Evolutionary conservation across 208 protist species (phyloP).

Genomic region (Trypanosomatidae sp.): DNA sequence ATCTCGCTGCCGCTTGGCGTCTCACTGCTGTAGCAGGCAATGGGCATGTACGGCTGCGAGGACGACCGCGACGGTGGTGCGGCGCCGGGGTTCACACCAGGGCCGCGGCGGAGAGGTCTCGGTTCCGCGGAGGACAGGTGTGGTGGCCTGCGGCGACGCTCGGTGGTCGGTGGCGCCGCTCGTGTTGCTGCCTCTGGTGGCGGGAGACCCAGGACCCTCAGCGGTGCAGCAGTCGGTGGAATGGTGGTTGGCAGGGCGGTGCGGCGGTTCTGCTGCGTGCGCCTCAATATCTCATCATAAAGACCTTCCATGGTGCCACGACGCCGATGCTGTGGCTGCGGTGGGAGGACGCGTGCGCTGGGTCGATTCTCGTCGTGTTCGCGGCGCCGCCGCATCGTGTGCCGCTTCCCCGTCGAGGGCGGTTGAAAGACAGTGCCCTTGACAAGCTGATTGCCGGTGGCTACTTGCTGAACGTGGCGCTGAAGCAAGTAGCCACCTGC

Average conservation of each 20-base stretch:
- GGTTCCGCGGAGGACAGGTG: conserved; percentile 24
- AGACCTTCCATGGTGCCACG: neutral
- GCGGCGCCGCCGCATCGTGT: neutral
- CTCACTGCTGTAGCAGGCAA: neutral
- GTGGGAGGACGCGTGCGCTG: neutral
- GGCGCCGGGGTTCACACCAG: conserved; percentile 2
- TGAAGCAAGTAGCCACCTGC: conserved; percentile 35
- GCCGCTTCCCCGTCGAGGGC: conserved; percentile 5
- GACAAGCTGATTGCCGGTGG: conserved; percentile 30
- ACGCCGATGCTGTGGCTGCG: neutral
- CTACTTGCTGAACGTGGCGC: conserved; percentile 55
- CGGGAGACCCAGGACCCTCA: neutral
- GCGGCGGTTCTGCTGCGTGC: conserved; percentile 22
- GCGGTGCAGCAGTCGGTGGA: neutral
- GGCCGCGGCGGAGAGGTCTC: conserved; percentile 8
- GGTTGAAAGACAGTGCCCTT: conserved; percentile 20
- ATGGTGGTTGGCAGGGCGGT: conserved; percentile 10
- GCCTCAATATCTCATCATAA: conserved; percentile 20
- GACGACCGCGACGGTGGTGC: conserved; percentile 3
- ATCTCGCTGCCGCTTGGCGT: conserved; percentile 2
- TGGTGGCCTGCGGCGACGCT: conserved; percentile 4
- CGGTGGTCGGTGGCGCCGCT: neutral
- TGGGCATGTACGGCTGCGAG: conserved; percentile 20
- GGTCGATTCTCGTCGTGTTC: neutral
- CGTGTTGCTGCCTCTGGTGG: neutral